Conservation (phyloP, 495 filamentous ascomycete species). For the Talaromyces proteolyticus region DNA sequence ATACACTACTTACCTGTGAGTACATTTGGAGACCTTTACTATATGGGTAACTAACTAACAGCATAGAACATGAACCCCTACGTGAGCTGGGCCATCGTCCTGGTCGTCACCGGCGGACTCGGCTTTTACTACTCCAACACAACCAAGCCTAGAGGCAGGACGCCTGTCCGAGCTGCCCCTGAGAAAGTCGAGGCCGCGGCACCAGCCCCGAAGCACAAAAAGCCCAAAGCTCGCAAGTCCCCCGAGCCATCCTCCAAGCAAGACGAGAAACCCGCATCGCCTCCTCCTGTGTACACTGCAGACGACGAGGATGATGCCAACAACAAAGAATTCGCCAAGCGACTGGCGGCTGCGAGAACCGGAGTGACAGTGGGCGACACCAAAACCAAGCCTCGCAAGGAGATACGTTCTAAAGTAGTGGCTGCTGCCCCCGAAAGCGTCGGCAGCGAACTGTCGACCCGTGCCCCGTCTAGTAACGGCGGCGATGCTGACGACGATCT, state of each 20-base stretch:
- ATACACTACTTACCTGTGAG: too few species aligned
- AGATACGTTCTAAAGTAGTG: slow-evolving; percentile 49
- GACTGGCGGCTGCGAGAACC: slow-evolving; percentile 58
- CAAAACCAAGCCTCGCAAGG: slow-evolving; percentile 45
- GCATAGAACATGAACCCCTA: slow-evolving; percentile 34
- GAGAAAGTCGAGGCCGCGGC: slow-evolving; percentile 30
- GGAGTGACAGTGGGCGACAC: slow-evolving; percentile 47
- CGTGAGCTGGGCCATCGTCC: slow-evolving; percentile 52
- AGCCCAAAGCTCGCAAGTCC: slow-evolving; percentile 29
- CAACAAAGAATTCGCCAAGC: slow-evolving; percentile 67
- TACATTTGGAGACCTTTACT: too few species aligned
- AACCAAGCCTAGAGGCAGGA: slow-evolving; percentile 26
- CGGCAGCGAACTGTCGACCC: slow-evolving; percentile 37
- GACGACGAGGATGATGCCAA: slow-evolving; percentile 51
- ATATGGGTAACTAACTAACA: background rate
- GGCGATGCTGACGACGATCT: slow-evolving; percentile 80
- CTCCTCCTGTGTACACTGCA: slow-evolving; percentile 28
- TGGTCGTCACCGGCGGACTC: slow-evolving; percentile 42
- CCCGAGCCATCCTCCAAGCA: slow-evolving; percentile 20
- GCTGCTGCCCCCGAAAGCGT: slow-evolving; percentile 21
- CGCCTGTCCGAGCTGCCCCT: slow-evolving; percentile 19
- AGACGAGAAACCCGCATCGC: slow-evolving; percentile 10
- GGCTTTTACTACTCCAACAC: slow-evolving; percentile 44
- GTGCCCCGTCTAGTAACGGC: slow-evolving; percentile 65
- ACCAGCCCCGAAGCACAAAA: slow-evolving; percentile 35